These are phyloP conservation scores for Aspergillus puulaauensis DNA, from an alignment of 2,329 filamentous ascomycete genomes.

Conservation along the genomic window DNA sequence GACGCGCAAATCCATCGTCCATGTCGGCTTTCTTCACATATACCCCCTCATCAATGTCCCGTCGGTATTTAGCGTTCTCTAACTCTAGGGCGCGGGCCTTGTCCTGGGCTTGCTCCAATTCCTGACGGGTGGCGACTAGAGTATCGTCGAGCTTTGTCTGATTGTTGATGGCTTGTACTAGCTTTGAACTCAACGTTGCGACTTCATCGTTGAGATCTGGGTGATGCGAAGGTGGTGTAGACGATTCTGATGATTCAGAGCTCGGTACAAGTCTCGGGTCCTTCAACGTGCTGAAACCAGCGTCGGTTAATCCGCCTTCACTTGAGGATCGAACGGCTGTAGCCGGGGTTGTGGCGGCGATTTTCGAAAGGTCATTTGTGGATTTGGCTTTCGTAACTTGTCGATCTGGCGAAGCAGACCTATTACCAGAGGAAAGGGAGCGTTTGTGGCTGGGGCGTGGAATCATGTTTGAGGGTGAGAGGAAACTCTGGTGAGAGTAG, in stretches of 20 bases:
- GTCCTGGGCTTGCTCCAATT: slow-evolving; percentile 71
- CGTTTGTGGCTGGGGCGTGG: slow-evolving; percentile 37
- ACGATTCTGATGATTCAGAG: slow-evolving; percentile 36
- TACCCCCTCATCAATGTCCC: slow-evolving; percentile 68
- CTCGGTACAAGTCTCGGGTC: slow-evolving; percentile 42
- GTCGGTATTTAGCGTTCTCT: slow-evolving; percentile 68
- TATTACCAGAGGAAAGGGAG: slow-evolving; percentile 37
- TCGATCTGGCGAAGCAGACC: slow-evolving; percentile 35
- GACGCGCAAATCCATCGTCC: slow-evolving; percentile 67
- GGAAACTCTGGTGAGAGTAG: slow-evolving; percentile 33
- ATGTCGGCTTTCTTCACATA: slow-evolving; percentile 72
- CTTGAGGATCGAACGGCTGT: slow-evolving; percentile 25
- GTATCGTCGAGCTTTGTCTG: slow-evolving; percentile 90
- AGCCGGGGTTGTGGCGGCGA: slow-evolving; percentile 28
- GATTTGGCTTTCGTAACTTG: slow-evolving; percentile 47
- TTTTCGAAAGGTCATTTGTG: slow-evolving; percentile 41
- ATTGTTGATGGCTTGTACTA: slow-evolving; percentile 96
- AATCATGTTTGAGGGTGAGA: slow-evolving; percentile 39
- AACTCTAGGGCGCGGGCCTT: slow-evolving; percentile 68
- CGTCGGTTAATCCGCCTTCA: slow-evolving; percentile 34
- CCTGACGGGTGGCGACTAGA: slow-evolving; percentile 76
- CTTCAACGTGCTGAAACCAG: slow-evolving; percentile 48
- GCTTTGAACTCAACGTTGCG: slow-evolving; percentile 85
- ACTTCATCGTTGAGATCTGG: slow-evolving; percentile 73
- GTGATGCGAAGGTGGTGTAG: slow-evolving; percentile 44